Evolutionary conservation across 2,329 filamentous ascomycete genomes (phyloP).

Genomic region (Corinectria fuckeliana): DNA sequence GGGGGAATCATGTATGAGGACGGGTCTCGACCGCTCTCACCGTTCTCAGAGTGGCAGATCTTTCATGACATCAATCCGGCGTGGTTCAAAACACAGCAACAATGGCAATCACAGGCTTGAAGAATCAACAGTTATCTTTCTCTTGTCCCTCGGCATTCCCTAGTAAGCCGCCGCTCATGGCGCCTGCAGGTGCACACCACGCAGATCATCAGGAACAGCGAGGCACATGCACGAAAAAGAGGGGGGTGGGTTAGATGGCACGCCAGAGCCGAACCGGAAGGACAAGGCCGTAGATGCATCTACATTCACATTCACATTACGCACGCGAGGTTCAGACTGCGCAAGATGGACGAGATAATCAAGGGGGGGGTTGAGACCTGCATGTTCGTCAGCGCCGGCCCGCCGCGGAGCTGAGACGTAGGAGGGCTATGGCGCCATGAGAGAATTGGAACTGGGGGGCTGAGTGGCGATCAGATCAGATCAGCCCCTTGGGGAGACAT

Average conservation of each 20-base stretch:
- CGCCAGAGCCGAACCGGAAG: neutral
- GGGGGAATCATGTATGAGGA: neutral
- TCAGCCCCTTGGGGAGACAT: neutral
- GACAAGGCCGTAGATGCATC: neutral
- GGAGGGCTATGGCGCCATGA: neutral
- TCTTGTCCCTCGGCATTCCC: slow-evolving; percentile 29
- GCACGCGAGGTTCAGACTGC: neutral
- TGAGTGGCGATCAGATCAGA: neutral
- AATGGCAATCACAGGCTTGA: slow-evolving; percentile 31
- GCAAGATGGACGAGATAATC: neutral
- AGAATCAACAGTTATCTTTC: neutral
- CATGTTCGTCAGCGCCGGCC: neutral
- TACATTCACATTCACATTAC: neutral
- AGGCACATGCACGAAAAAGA: slow-evolving; percentile 1
- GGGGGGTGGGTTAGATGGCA: neutral
- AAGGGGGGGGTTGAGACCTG: neutral
- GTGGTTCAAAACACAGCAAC: neutral
- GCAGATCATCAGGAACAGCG: slow-evolving; percentile 32
- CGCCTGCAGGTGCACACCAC: slow-evolving; percentile 25
- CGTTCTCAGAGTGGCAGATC: neutral
- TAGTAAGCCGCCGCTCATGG: slow-evolving; percentile 17
- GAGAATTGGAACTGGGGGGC: neutral
- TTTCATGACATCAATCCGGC: neutral
- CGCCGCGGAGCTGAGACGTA: neutral
- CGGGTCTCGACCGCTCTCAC: neutral